Evolutionary conservation across 768 basidiomycete species (phyloP), one percentile per base, ranked within the genome.

Genomic region (Boletus pseudo-olivaceus): DNA sequence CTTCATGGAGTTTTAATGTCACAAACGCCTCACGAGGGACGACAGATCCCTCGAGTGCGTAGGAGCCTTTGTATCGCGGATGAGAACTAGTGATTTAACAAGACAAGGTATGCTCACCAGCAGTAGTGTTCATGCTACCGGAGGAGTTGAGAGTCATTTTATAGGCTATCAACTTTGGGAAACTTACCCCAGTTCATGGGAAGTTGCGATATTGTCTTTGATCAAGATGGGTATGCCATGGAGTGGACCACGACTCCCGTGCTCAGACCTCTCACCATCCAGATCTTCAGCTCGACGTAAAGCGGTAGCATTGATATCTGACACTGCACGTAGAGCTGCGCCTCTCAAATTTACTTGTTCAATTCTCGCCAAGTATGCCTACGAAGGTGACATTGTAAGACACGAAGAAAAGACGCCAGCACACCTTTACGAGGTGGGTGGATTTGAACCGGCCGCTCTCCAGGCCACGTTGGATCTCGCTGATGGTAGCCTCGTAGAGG

Each of bases 301-400:
- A 3, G 84, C 83, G 7, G 73, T 75, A 0, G 80, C 75, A 44
- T 82, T 88, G 1, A 71, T 69, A 52, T 87, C 86, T 14, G 85
- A 68, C 5, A 87, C 76, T 1, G 84, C 84, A 10, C 76, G 80
- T 9, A 88, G 68, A 41, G 67, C 68, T 11, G 83, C 79, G 2
- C 84, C 84, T 53, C 81, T 72, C 17, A 79, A 60, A 60, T 87
- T 87, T n/a, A 88, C 85, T 62, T 87, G 81, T 5, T 85, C 81
- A 26, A 87, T 86, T 2, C 86, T 76, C 11, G 80, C 78, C 58
- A 87, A 73, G 64, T 87, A 87, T 3, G 83, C 82, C 85, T 87
- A 30, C 5, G 30, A 47, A 17, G 17, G 50, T 52, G 47, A 54
- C 8, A 34, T 47, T 20, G 27, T 27, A 32, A 32, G 20, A 26